Evolutionary conservation across 345 rosid genomes (phyloP).

Genomic region (Dovyalis caffra): DNA sequence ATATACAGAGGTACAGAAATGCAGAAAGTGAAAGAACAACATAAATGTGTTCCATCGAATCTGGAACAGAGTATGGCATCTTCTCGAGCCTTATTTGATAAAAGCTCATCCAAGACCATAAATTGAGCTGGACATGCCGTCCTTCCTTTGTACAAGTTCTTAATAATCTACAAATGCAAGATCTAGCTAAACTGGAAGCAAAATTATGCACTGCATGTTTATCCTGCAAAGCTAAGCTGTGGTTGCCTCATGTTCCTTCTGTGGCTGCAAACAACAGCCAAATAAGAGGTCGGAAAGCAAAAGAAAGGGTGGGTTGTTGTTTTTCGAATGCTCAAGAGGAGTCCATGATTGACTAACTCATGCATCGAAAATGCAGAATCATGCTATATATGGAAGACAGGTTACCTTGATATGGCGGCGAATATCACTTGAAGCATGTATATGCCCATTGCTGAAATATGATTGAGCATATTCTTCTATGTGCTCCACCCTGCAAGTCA

Average conservation of each 20-base stretch:
- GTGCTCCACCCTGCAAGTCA: constrained; percentile 59
- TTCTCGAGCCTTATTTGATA: not conserved
- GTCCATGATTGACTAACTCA: too few species aligned
- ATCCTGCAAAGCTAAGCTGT: not conserved
- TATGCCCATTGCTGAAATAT: constrained; percentile 64
- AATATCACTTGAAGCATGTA: constrained; percentile 57
- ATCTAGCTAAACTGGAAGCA: not conserved
- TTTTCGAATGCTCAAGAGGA: not conserved
- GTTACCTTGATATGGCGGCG: constrained; percentile 15
- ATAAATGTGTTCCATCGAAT: not conserved
- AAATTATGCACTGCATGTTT: not conserved
- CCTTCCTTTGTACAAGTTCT: not conserved
- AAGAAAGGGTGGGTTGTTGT: not conserved
- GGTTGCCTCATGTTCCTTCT: constrained; percentile 19
- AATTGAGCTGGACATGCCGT: not conserved
- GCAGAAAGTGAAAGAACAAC: not conserved
- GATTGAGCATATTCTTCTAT: constrained; percentile 80
- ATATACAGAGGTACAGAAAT: not conserved
- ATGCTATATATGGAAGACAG: not conserved
- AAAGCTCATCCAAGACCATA: not conserved
- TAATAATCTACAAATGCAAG: not conserved
- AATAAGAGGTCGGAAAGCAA: not conserved
- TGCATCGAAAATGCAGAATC: not conserved
- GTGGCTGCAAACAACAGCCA: constrained; percentile 16
- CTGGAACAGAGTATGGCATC: not conserved